A percentile compares a stretch with the other conserved stretches of the same genome.
Conservation (phyloP, 202 grass and related monocot species). For the Brachypodium distachyon region DNA sequence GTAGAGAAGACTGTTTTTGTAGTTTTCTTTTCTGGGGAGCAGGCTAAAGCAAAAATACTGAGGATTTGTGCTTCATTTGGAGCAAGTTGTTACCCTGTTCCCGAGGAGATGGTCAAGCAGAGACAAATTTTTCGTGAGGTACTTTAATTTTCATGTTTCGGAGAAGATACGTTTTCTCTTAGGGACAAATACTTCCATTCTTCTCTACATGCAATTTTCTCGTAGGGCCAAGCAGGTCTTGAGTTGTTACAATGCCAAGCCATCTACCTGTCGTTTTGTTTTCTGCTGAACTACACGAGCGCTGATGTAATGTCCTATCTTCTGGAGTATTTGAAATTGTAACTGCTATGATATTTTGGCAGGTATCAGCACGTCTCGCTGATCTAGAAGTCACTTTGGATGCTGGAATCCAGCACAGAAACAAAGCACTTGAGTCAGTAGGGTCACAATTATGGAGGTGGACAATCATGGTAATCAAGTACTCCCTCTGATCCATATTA, state of each 20-base stretch:
- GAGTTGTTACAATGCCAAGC: not conserved
- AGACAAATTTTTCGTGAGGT: slow-evolving; percentile 91
- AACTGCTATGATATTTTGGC: slow-evolving; percentile 11
- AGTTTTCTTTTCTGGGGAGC: slow-evolving; percentile 96
- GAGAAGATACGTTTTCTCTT: not conserved
- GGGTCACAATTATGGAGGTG: slow-evolving; percentile 91
- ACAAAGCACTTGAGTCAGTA: slow-evolving; percentile 86
- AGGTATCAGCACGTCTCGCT: slow-evolving; percentile 79
- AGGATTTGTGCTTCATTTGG: slow-evolving; percentile 94
- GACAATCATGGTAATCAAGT: slow-evolving; percentile 88
- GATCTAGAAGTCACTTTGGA: slow-evolving; percentile 92
- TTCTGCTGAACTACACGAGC: not conserved
- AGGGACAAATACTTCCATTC: not conserved
- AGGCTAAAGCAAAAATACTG: slow-evolving; percentile 79
- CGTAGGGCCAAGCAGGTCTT: not conserved
- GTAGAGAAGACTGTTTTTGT: slow-evolving; percentile 97
- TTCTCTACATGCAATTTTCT: not conserved
- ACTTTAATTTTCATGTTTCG: slow-evolving; percentile 24
- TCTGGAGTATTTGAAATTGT: not conserved
- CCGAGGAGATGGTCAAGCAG: slow-evolving; percentile 82
- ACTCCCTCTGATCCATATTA: too few relatives aligned
- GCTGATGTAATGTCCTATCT: not conserved
- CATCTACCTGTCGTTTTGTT: not conserved
- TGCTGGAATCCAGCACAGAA: slow-evolving; percentile 94
- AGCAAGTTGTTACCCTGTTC: slow-evolving; percentile 97